phyloP scores from a whole-genome alignment of 371 early-diverging fungal species.

The Mortierella sp. region DNA sequence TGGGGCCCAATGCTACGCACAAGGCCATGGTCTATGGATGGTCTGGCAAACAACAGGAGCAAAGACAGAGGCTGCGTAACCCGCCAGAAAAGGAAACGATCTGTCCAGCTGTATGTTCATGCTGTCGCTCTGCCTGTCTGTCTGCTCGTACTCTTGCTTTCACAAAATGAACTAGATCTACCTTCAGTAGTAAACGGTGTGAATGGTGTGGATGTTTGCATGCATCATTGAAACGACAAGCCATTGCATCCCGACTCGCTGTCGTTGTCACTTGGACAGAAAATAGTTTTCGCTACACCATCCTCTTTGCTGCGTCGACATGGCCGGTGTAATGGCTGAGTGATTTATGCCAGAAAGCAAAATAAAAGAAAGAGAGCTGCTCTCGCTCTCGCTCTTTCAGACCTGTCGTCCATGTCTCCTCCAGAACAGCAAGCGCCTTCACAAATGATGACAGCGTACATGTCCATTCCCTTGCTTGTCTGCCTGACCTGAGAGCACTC shows the following conservation, averaged over 20 bases:
- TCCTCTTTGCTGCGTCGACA: too few species aligned
- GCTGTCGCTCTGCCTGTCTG: background rate
- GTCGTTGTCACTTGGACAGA: too few species aligned
- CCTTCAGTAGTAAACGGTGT: too few species aligned
- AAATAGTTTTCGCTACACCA: too few species aligned
- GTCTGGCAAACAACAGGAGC: background rate
- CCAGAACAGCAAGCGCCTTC: background rate
- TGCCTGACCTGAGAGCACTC: constrained; percentile 10
- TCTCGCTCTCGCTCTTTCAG: background rate
- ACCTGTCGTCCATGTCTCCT: background rate
- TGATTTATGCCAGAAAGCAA: background rate
- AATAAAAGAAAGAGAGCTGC: background rate
- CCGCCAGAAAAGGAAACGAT: constrained; percentile 1
- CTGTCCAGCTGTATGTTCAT: background rate
- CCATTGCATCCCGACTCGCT: too few species aligned
- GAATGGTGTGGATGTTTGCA: too few species aligned
- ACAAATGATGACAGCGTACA: background rate
- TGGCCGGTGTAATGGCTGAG: background rate
- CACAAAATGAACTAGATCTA: too few species aligned
- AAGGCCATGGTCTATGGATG: background rate
- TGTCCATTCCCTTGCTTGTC: too few species aligned
- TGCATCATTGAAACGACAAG: too few species aligned
- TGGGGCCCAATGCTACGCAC: too few species aligned
- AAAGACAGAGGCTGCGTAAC: background rate
- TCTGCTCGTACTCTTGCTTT: too few species aligned